Evolutionary conservation across 805 yeast genomes (phyloP).

Genomic region (Wickerhamiella galacta): DNA sequence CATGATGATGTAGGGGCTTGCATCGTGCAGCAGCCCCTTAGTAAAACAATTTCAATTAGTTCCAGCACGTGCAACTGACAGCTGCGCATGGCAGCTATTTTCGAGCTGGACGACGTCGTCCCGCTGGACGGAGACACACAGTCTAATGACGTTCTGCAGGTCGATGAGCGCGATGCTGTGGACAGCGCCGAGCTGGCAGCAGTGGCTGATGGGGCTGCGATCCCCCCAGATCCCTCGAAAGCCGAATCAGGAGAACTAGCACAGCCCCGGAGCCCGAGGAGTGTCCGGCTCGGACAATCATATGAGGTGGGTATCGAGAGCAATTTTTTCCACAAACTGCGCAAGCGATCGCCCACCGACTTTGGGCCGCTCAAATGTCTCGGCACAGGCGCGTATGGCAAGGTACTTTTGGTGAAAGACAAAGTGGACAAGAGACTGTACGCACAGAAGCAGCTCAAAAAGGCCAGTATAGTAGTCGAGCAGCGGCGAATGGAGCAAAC

Average conservation of each 20-base stretch:
- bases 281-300: conserved; percentile 15
- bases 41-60: too few relatives aligned
- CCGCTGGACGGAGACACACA: background rate
- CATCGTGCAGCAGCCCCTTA: too few relatives aligned
- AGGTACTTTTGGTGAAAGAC: conserved; percentile 64
- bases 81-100: background rate
- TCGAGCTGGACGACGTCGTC: background rate
- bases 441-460: conserved; percentile 75
- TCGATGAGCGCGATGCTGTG: background rate
- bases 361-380: conserved; percentile 61
- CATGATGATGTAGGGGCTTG: too few relatives aligned
- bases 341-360: conserved; percentile 27
- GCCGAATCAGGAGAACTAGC: too few relatives aligned
- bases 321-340: conserved; percentile 7
- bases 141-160: background rate
- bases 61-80: too few relatives aligned
- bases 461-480: conserved; percentile 58
- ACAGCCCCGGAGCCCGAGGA: background rate
- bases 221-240: background rate
- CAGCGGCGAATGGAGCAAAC: conserved; percentile 53
- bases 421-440: conserved; percentile 41
- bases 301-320: conserved; percentile 33
- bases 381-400: conserved; percentile 83
- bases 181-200: too few relatives aligned
- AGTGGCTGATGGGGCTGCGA: background rate